Conservation (phyloP, 768 basidiomycete genomes). For the Rhizopogon vulgaris region DNA sequence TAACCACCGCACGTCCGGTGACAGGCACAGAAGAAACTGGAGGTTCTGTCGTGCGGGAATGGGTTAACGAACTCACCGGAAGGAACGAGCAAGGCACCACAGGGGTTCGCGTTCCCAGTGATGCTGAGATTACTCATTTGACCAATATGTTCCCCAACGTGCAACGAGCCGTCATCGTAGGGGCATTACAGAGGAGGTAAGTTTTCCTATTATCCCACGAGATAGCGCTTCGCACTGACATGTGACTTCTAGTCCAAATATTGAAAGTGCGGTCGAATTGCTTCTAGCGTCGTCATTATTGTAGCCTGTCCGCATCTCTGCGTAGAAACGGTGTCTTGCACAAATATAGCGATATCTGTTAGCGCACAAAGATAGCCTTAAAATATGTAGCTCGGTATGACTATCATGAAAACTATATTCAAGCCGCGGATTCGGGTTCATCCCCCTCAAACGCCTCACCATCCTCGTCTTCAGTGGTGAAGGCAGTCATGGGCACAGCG, state of each 20-base stretch:
- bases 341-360: not conserved
- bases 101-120: constrained; percentile 64
- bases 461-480: constrained; percentile 79
- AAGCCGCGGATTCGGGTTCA: constrained; percentile 31
- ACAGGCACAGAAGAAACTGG: constrained; percentile 22
- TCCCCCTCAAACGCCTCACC: constrained; percentile 36
- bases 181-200: constrained; percentile 79
- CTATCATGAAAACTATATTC: constrained; percentile 10
- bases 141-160: constrained; percentile 82
- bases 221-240: not conserved
- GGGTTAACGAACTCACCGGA: constrained; percentile 77
- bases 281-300: constrained; percentile 49
- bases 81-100: constrained; percentile 44
- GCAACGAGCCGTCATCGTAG: constrained; percentile 64
- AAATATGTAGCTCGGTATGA: not conserved
- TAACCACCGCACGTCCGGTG: constrained; percentile 53
- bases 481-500: constrained; percentile 82
- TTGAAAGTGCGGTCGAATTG: constrained; percentile 79
- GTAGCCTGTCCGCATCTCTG: not conserved
- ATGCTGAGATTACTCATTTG: constrained; percentile 70
- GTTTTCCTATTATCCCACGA: constrained; percentile 15
- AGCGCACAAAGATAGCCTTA: not conserved
- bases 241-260: constrained; percentile 49
- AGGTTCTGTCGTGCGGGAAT: constrained; percentile 63
- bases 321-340: not conserved